Evolutionary conservation across 768 basidiomycete genomes (phyloP), one percentile per base, ranked within the genome.

Genomic region (Leccinum barrowsii): DNA sequence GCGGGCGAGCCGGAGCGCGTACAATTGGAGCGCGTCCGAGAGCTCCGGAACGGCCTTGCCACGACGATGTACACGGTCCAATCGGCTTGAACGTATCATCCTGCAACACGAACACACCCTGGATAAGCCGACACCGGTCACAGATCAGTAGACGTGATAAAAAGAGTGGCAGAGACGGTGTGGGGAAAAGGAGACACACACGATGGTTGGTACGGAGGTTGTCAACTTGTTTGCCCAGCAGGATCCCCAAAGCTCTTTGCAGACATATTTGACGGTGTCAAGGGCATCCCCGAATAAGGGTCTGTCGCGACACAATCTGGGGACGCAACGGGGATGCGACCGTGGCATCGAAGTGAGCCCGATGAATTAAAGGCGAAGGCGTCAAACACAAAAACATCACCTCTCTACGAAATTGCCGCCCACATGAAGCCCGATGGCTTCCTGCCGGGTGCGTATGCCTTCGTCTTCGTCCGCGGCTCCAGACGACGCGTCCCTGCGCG

Each of bases 141-240:
- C 15, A 34, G 2, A 15, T 12, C 24, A 34, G 57, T 15, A 50
- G n/a, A 28, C 24, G 5, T 15, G 24, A 53, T 42, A 21, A 1
- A 8, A 0, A 28, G 5, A 57, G 19, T 46, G 17, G n/a, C 17
- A 19, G 26, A 50, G 32, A n/a, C 10, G 17, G n/a, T 2, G 49
- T 19, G 32, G 47, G 32, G 15, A n/a, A 59, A 17, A 42, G 17
- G 21, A 15, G 17, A 75, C 84, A 40, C 67, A 94, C 94, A 50
- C 94, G 80, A 72, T 96, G 94, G 70, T 98, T 98, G 15, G 95
- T 97, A 48, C 95, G 84, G 58, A 98, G 75, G 71, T 98, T 98
- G 67, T 97, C 94, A 2, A 97, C 92, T 70, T 96, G 95, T 69
- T 95, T 95, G 54, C 90, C 87, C 92, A 97, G 56, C 88, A 89